Conservation (phyloP, 768 basidiomycete genomes). For the Suillus luteus region DNA sequence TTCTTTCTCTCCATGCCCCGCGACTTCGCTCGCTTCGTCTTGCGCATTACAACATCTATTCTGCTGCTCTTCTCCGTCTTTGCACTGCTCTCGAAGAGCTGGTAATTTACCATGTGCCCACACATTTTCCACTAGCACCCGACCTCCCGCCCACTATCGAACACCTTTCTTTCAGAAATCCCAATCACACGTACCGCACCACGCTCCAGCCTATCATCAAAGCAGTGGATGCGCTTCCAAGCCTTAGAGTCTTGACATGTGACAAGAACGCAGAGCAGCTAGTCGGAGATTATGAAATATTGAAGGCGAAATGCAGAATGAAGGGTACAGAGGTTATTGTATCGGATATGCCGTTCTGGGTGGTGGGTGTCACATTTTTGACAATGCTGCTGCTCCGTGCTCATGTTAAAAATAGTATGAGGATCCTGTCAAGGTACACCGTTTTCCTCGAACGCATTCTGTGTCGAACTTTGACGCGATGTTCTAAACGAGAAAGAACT, state of each 20-base stretch:
- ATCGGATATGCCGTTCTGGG: constrained; percentile 34
- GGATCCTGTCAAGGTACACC: constrained; percentile 37
- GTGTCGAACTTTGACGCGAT: constrained; percentile 41
- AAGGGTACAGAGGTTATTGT: constrained; percentile 27
- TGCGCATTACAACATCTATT: constrained; percentile 35
- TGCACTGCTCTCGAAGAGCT: constrained; percentile 45
- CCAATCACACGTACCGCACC: constrained; percentile 11
- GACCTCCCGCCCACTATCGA: constrained; percentile 40
- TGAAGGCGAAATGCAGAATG: constrained; percentile 33
- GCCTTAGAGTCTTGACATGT: constrained; percentile 40
- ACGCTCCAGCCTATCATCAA: constrained; percentile 33
- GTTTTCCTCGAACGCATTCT: constrained; percentile 41
- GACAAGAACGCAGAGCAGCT: constrained; percentile 26
- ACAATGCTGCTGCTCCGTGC: neutral
- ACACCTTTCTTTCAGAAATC: constrained; percentile 40
- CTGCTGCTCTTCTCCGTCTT: constrained; percentile 35
- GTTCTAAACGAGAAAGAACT: constrained; percentile 19
- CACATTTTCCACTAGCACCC: constrained; percentile 31
- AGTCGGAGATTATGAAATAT: constrained; percentile 21
- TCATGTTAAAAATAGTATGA: constrained; percentile 32
- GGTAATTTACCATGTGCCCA: constrained; percentile 39
- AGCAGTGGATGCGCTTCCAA: constrained; percentile 35
- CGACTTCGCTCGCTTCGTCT: constrained; percentile 47
- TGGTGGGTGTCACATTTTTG: constrained; percentile 33
- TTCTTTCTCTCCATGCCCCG: constrained; percentile 34